Base-by-base conservation (phyloP, 2,329 filamentous ascomycete species). In the Exophiala sp. region DNA sequence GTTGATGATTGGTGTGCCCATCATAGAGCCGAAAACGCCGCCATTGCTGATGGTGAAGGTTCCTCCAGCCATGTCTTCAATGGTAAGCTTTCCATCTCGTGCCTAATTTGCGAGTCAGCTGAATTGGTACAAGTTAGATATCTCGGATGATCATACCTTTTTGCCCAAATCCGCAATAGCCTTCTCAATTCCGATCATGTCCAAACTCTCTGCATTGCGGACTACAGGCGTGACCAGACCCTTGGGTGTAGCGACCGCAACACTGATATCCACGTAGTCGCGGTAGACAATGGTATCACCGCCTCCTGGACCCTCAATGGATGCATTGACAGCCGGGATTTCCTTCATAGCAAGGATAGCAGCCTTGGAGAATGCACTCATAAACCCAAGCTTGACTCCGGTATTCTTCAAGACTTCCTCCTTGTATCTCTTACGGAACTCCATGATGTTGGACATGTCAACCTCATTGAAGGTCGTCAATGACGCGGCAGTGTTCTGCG, bases 381-480 rank as follows among this genome's bases (percentile, higher is more conserved):
- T 97, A 76, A 97, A 98, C n/a, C 93, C 93, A 46, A 98, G 84
- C 77, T 97, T 98, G 51, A 97, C 86, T 38, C 90, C 91, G 8
- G 88, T 93, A 77, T 91, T 95, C 79, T 97, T 95, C 50, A 97
- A 76, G 18, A 96, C 76, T 52, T 95, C 90, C 53, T 97, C 91
- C 77, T 97, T 97, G 80, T 97, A 97, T 40, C 89, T 77, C 71
- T 95, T 96, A 62, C 93, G 86, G 76, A 98, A 91, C 57, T 96
- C 88, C 85, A 97, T 95, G 43, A 98, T 77, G 18, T 86, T 88
- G 24, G 91, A 95, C 93, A 98, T 98, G 70, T 98, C 93, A 55
- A 98, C 93, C 72, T 97, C 91, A 70, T 98, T 96, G 79, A 98
- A 98, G 21, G 93, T 98, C 41, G 93, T 97, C 46, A 98, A 78